Evolutionary conservation across 768 basidiomycete genomes (phyloP).

Genomic region (Podaxis sp.): DNA sequence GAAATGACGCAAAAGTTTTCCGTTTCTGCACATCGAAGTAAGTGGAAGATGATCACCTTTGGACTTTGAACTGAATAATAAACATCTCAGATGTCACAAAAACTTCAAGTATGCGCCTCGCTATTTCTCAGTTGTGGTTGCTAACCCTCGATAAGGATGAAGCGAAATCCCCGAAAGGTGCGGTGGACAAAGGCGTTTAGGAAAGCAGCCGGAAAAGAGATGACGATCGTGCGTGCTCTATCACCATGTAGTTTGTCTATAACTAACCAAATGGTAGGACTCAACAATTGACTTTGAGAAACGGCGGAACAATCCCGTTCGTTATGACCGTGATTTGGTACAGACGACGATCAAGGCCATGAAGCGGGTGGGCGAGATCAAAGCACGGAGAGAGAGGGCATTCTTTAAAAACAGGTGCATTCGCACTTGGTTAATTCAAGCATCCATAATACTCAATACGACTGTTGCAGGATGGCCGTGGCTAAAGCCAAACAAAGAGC

Average conservation of each 20-base stretch:
- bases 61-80: neutral
- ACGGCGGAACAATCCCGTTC: slow-evolving; percentile 93
- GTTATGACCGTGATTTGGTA: slow-evolving; percentile 92
- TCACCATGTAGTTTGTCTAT: neutral
- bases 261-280: slow-evolving; percentile 51
- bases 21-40: slow-evolving; percentile 98
- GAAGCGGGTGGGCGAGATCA: slow-evolving; percentile 93
- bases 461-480: slow-evolving; percentile 66
- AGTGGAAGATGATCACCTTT: slow-evolving; percentile 19
- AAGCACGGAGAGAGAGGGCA: slow-evolving; percentile 80
- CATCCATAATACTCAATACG: neutral
- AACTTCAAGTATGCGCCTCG: slow-evolving; percentile 84
- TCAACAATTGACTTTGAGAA: slow-evolving; percentile 99
- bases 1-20: slow-evolving; percentile 98
- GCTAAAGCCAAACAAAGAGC: slow-evolving; percentile 74
- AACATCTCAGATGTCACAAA: slow-evolving; percentile 78
- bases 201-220: slow-evolving; percentile 98
- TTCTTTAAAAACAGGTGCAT: slow-evolving; percentile 91
- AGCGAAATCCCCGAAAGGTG: slow-evolving; percentile 98
- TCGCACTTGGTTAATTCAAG: neutral
- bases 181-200: slow-evolving; percentile 99
- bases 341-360: slow-evolving; percentile 94
- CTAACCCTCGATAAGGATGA: slow-evolving; percentile 64
- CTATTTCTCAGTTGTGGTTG: neutral
- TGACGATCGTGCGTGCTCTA: slow-evolving; percentile 81